Evolutionary conservation across 176 grass and related monocot genomes (phyloP).

Genomic region (Oryza meyeriana): DNA sequence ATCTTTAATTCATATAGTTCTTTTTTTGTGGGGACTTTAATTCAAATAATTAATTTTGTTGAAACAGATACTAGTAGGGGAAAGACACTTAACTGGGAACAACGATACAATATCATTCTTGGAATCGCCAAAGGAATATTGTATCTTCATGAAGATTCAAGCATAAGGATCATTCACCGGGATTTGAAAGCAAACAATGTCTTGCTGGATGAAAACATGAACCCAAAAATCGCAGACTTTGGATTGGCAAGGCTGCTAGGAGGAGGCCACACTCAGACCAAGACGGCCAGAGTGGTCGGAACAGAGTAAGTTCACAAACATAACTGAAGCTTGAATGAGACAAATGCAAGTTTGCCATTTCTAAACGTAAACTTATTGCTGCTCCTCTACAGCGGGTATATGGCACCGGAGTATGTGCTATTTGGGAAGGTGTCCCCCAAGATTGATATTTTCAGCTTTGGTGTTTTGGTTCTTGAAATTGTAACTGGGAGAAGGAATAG

Average conservation of each 20-base stretch:
- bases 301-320: conserved; percentile 37
- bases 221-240: conserved; percentile 58
- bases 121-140: conserved; percentile 54
- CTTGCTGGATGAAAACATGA: conserved; percentile 49
- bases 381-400: background rate
- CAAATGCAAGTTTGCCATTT: background rate
- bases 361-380: background rate
- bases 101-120: conserved; percentile 40
- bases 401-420: background rate
- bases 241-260: conserved; percentile 40
- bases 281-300: conserved; percentile 40
- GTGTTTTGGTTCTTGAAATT: background rate
- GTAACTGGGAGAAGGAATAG: background rate
- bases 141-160: conserved; percentile 58
- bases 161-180: conserved; percentile 41
- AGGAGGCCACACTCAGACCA: conserved; percentile 36
- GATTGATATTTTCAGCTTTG: conserved; percentile 22
- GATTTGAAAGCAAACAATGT: conserved; percentile 54
- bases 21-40: no score
- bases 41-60: background rate
- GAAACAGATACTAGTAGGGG: background rate
- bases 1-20: background rate
- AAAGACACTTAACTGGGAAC: conserved; percentile 29
- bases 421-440: background rate
- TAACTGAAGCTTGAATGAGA: background rate